Base-by-base conservation (phyloP, 352 stramenopile species). In the Globisporangium paddicum region DNA sequence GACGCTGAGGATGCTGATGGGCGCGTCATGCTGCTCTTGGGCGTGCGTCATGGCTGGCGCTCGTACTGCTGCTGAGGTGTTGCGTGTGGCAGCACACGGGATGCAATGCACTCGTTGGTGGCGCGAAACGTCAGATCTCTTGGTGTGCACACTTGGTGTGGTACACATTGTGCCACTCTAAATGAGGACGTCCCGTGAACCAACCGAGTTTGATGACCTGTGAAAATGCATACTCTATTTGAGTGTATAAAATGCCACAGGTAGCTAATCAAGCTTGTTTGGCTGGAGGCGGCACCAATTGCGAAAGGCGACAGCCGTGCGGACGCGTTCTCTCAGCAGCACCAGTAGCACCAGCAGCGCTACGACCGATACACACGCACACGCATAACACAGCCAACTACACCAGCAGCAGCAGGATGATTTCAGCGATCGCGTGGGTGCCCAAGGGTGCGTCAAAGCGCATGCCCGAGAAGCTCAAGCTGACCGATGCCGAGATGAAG, bases 381-480 rank as follows among this genome's bases (percentile, higher is more conserved):
- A 23, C 4, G 48, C 23, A 48, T 73, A 55, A 3, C 62, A n/a
- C 45, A 44, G 38, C 21, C 19, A 19, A 9, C 9, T n/a, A 25
- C 16, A 38, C 25, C 30, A 45, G 14, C 3, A 49, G 37, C 13
- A 68, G 23, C 23, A 62, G 21, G 23, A 86, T 86, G 73, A 86
- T 86, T 62, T 86, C 76, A 23, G 73, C 73, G 47, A 58, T 86
- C 40, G 71, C 76, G 56, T 86, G 76, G 76, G 76, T 86, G 66
- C 77, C 72, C 30, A 73, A 73, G 42, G 72, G 74, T 21, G 72
- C 73, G 59, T 79, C 73, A 34, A 77, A 71, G 64, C 76, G 83
- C 71, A 75, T 85, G 56, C 86, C 86, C 8, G 82, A 93, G 60
- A 93, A 93, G 73, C 82, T 92, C 53, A 86, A 91, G 69, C 71